Evolutionary conservation across 2,329 filamentous ascomycete genomes (phyloP).

Genomic region (Myriosclerotinia duriaeana): DNA sequence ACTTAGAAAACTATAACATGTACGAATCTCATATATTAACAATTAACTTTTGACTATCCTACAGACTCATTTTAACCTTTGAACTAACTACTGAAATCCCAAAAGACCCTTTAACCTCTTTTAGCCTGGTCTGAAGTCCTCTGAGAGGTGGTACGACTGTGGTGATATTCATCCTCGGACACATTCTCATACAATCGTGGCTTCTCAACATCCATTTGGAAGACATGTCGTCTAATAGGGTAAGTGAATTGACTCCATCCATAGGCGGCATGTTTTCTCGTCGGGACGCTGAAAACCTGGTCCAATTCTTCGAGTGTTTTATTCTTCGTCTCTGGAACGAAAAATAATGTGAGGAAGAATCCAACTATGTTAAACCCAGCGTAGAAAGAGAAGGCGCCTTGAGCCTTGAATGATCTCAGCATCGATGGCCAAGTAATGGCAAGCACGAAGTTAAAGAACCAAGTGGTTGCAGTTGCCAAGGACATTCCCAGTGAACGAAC

Average conservation of each 20-base stretch:
- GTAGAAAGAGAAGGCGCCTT: constrained; percentile 54
- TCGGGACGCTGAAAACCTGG: constrained; percentile 26
- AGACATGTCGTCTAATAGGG: constrained; percentile 15
- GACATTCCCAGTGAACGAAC: constrained; percentile 63
- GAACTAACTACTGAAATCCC: neutral
- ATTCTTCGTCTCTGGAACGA: constrained; percentile 59
- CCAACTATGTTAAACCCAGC: constrained; percentile 55
- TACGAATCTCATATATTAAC: neutral
- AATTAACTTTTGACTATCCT: neutral
- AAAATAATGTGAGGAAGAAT: constrained; percentile 55
- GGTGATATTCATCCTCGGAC: neutral
- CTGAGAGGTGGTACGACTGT: neutral
- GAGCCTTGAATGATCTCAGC: constrained; percentile 28
- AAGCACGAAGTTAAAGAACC: constrained; percentile 58
- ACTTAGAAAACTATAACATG: neutral
- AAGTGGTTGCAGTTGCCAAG: constrained; percentile 58
- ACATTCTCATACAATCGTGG: neutral
- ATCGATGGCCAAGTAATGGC: constrained; percentile 48
- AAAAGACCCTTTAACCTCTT: neutral
- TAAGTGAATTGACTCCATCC: constrained; percentile 17
- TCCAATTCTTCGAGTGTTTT: constrained; percentile 39
- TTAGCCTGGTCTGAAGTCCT: neutral
- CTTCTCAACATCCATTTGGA: constrained; percentile 9
- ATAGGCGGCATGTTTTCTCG: constrained; percentile 15
- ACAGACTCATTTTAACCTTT: neutral